phyloP scores from a whole-genome alignment of 2,329 filamentous ascomycete species.

The Elsinoe batatas region DNA sequence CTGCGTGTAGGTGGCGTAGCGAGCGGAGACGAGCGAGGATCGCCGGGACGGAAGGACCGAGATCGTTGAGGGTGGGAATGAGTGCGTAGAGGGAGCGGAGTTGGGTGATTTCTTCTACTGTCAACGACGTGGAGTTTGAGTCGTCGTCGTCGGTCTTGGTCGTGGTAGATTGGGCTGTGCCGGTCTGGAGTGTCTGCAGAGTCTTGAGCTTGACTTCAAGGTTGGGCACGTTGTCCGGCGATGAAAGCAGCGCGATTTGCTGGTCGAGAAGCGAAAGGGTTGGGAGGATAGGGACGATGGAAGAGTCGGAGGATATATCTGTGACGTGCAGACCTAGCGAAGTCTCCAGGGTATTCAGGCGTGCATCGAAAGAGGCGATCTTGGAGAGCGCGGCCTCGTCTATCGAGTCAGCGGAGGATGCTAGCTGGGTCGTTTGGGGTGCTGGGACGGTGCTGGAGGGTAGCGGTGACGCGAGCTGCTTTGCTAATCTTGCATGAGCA shows the following conservation, averaged over 20 bases:
- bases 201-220: constrained; percentile 61
- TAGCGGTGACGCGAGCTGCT: constrained; percentile 5
- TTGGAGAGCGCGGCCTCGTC: constrained; percentile 58
- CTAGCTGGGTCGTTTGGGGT: constrained; percentile 2
- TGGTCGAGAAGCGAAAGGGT: constrained; percentile 71
- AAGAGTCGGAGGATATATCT: constrained; percentile 36
- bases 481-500: constrained; percentile 13
- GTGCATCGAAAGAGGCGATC: constrained; percentile 77
- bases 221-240: constrained; percentile 60
- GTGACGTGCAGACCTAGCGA: constrained; percentile 59
- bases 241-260: constrained; percentile 62
- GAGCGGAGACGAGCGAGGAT: constrained; percentile 78
- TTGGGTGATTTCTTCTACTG: constrained; percentile 65
- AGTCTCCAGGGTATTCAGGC: constrained; percentile 69
- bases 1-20: constrained; percentile 72
- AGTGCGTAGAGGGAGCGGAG: constrained; percentile 87
- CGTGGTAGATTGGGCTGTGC: constrained; percentile 21
- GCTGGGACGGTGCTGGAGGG: not conserved
- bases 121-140: constrained; percentile 23
- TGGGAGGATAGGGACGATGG: constrained; percentile 62
- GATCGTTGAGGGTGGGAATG: constrained; percentile 74
- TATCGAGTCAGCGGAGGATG: not conserved
- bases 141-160: constrained; percentile 5
- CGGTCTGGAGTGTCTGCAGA: constrained; percentile 54
- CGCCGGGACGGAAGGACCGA: constrained; percentile 75